Evolutionary conservation across 108 stramenopile genomes (phyloP).

Genomic region (Skeletonema marinoi): DNA sequence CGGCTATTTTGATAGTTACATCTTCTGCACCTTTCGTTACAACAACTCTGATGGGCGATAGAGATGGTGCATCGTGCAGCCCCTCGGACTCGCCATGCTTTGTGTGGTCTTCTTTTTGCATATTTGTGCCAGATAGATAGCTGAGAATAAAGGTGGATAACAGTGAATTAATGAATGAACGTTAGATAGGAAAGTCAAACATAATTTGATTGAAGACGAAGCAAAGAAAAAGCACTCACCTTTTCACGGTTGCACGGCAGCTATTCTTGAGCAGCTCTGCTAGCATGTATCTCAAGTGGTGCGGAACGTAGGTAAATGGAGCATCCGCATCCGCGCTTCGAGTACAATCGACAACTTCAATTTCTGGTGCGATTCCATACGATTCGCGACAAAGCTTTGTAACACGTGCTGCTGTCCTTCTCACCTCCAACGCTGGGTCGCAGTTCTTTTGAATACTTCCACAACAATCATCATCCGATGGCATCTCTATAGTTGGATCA

Average conservation of each 20-base stretch:
- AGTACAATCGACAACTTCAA: conserved; percentile 75
- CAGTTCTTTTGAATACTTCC: conserved; percentile 84
- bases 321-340: conserved; percentile 19
- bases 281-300: conserved; percentile 96
- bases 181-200: neutral
- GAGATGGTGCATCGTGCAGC: conserved; percentile 51
- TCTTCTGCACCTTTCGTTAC: conserved; percentile 97
- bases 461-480: conserved; percentile 36
- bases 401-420: conserved; percentile 63
- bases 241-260: conserved; percentile 87
- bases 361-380: conserved; percentile 80
- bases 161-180: neutral
- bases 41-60: conserved; percentile 90
- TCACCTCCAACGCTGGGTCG: conserved; percentile 66
- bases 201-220: conserved; percentile 2
- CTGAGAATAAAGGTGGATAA: conserved; percentile 2
- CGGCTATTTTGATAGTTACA: conserved; percentile 97
- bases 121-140: conserved; percentile 26
- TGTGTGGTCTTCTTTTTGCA: conserved; percentile 49
- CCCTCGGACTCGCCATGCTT: conserved; percentile 15
- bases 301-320: conserved; percentile 88
- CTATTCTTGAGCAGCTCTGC: conserved; percentile 97
- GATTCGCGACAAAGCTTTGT: conserved; percentile 56
- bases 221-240: conserved; percentile 37
- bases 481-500: conserved; percentile 3